Conservation (phyloP, 2,329 filamentous ascomycete species). For the Scorias spongiosa region DNA sequence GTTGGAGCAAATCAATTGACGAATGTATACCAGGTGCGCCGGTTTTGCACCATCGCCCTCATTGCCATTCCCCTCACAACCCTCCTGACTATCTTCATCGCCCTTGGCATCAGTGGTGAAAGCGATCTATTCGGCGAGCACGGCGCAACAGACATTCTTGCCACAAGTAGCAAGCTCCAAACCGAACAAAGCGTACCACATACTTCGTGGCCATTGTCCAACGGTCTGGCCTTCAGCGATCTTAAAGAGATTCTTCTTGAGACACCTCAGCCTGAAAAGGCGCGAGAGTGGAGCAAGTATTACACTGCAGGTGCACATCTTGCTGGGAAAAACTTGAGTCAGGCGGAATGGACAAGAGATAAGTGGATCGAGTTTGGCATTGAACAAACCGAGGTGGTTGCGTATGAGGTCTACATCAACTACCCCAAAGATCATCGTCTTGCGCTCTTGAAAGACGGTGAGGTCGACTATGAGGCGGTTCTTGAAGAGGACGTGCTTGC, state of each 20-base stretch:
- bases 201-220: conserved; percentile 25
- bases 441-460: conserved; percentile 25
- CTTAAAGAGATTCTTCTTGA: conserved; percentile 39
- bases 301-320: conserved; percentile 37
- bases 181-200: conserved; percentile 16
- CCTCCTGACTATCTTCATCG: conserved; percentile 22
- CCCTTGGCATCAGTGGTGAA: conserved; percentile 23
- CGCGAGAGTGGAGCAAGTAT: conserved; percentile 34
- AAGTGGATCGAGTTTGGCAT: conserved; percentile 35
- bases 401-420: conserved; percentile 38
- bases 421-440: conserved; percentile 34
- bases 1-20: background rate
- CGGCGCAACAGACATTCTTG: conserved; percentile 6
- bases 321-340: conserved; percentile 36
- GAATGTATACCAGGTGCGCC: conserved; percentile 31
- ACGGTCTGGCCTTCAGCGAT: conserved; percentile 38
- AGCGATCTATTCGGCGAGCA: conserved; percentile 20
- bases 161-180: conserved; percentile 1
- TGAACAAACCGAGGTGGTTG: conserved; percentile 27
- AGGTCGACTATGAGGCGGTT: conserved; percentile 38
- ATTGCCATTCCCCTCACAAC: conserved; percentile 23
- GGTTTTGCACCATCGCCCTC: conserved; percentile 48
- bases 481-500: conserved; percentile 73
- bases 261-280: conserved; percentile 39
- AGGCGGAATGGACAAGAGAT: conserved; percentile 36